Conservation (phyloP, 352 stramenopile species). For the Phytophthora meadii region DNA sequence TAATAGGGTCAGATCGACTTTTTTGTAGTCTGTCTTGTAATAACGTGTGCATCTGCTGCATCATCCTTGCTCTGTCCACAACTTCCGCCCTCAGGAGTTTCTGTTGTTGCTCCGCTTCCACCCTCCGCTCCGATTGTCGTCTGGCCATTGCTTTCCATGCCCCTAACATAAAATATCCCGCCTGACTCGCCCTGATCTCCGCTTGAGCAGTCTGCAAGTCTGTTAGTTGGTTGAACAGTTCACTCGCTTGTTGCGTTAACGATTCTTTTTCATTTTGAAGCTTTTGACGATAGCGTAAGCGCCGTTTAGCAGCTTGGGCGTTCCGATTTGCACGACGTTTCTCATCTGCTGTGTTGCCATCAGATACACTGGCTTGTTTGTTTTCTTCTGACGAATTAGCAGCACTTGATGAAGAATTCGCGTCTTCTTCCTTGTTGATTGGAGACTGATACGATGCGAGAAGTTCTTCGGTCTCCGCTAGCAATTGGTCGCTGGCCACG, state of each 20-base stretch:
- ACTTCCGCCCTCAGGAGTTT: conserved; percentile 13
- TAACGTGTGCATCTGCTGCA: conserved; percentile 14
- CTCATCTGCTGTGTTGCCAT: too few species aligned
- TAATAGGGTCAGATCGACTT: not conserved
- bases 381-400: too few species aligned
- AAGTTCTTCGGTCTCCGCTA: too few species aligned
- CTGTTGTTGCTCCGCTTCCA: conserved; percentile 17
- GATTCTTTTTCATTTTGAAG: too few species aligned
- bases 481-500: too few species aligned
- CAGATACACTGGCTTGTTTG: too few species aligned
- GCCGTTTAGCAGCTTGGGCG: too few species aligned
- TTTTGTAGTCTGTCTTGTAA: conserved; percentile 2
- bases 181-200: not conserved
- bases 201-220: not conserved
- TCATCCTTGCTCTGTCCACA: conserved; percentile 5
- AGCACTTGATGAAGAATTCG: too few species aligned
- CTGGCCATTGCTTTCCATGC: conserved; percentile 22
- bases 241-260: conserved; percentile 4
- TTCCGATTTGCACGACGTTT: too few species aligned
- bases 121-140: conserved; percentile 21
- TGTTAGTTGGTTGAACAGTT: not conserved
- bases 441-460: too few species aligned
- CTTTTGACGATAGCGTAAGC: too few species aligned
- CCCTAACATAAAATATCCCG: conserved; percentile 5
- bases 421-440: too few species aligned